Conservation (phyloP, 306 rosid species). For the Mimosa pudica region DNA sequence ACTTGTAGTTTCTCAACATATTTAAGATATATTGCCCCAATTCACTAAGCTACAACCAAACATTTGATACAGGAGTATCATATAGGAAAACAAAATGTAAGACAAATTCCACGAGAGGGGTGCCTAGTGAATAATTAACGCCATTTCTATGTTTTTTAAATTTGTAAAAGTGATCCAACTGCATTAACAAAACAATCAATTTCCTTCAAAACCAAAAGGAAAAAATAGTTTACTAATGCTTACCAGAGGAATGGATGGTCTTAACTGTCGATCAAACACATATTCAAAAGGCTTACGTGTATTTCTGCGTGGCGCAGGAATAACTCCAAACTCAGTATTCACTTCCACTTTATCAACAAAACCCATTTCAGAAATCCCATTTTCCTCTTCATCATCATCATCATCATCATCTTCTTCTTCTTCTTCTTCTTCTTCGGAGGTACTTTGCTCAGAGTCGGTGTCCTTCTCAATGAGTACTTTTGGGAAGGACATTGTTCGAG, state of each 20-base stretch:
- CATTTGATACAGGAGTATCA: not conserved
- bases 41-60: not conserved
- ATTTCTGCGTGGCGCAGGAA: constrained; percentile 72
- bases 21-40: not conserved
- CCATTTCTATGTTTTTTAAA: not conserved
- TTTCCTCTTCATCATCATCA: constrained; percentile 32
- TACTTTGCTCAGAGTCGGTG: constrained; percentile 72
- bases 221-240: constrained; percentile 19
- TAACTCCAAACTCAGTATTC: constrained; percentile 80
- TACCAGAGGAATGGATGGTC: constrained; percentile 58
- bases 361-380: constrained; percentile 28
- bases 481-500: constrained; percentile 67
- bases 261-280: constrained; percentile 86
- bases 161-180: constrained; percentile 4
- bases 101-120: not conserved
- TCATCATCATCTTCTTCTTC: constrained; percentile 30
- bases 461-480: constrained; percentile 70
- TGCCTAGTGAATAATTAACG: constrained; percentile 2
- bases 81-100: not conserved
- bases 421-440: constrained; percentile 62
- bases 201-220: not conserved
- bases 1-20: not conserved
- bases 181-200: not conserved
- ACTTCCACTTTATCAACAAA: constrained; percentile 43
- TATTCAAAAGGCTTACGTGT: constrained; percentile 65